phyloP scores from a whole-genome alignment of 306 rosid species.

The Betula pendula region DNA sequence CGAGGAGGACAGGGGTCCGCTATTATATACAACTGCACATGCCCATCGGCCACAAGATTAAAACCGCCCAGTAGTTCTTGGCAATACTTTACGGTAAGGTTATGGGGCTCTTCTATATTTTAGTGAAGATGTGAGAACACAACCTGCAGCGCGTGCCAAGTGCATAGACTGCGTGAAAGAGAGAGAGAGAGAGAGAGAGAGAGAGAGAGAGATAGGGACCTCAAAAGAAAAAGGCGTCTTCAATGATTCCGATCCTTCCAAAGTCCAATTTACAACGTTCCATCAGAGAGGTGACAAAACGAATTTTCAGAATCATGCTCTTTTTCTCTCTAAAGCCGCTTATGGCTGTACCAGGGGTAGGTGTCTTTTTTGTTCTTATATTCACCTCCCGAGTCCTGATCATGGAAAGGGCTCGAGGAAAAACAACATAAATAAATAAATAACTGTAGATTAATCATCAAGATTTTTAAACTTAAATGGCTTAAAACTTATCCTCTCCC shows the following conservation, averaged over 20 bases:
- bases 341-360: background rate
- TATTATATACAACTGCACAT: slow-evolving; percentile 29
- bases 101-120: slow-evolving; percentile 12
- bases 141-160: slow-evolving; percentile 35
- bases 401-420: background rate
- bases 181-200: slow-evolving; percentile 14
- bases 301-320: background rate
- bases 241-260: slow-evolving; percentile 6
- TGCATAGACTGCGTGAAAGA: slow-evolving; percentile 28
- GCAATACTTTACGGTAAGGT: slow-evolving; percentile 2
- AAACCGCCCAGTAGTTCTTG: background rate
- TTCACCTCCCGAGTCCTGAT: background rate
- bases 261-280: slow-evolving; percentile 32
- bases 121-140: background rate
- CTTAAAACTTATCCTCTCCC: no score
- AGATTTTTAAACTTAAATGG: background rate
- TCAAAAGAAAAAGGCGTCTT: background rate
- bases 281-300: slow-evolving; percentile 33
- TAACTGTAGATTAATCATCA: background rate
- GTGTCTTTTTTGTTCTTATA: background rate
- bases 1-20: slow-evolving; percentile 1
- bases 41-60: slow-evolving; percentile 16
- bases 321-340: background rate
- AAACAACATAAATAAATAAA: background rate
- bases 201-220: background rate